Evolutionary conservation across 345 rosid species (phyloP).

Genomic region (Triadica sebifera): DNA sequence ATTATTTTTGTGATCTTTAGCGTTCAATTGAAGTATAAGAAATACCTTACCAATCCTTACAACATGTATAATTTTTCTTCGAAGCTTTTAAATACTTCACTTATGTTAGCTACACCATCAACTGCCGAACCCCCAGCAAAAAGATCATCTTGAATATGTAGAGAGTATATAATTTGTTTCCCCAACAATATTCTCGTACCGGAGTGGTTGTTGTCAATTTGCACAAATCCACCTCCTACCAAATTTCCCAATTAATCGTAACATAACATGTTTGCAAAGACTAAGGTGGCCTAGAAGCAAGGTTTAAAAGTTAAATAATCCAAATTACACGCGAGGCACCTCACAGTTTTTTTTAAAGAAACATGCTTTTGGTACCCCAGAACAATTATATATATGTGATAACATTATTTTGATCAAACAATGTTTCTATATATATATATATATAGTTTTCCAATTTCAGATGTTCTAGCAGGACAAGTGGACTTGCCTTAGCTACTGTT

Average conservation of each 20-base stretch:
- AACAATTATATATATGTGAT: constrained; percentile 56
- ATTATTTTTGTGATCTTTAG: too few relatives aligned
- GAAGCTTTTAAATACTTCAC: too few relatives aligned
- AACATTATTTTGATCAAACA: not conserved
- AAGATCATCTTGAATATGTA: constrained; percentile 34
- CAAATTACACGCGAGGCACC: constrained; percentile 48
- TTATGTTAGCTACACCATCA: constrained; percentile 53
- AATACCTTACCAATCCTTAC: too few relatives aligned
- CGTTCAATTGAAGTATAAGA: too few relatives aligned
- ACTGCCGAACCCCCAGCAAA: constrained; percentile 48
- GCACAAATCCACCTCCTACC: constrained; percentile 49
- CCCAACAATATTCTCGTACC: constrained; percentile 56
- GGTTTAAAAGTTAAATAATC: not conserved
- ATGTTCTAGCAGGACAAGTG: not conserved
- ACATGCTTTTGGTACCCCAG: constrained; percentile 53
- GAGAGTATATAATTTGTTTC: constrained; percentile 47
- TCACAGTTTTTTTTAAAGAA: constrained; percentile 45
- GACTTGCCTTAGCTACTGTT: constrained; percentile 56
- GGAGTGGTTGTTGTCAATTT: constrained; percentile 33
- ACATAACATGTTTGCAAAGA: not conserved
- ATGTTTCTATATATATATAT: not conserved
- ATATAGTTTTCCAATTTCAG: too few relatives aligned
- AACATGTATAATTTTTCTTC: too few relatives aligned
- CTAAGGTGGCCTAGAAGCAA: not conserved
- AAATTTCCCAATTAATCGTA: not conserved